These are phyloP conservation scores for Neospora caninum DNA, from an alignment of 169 alveolate species.

Conservation along the genomic window DNA sequence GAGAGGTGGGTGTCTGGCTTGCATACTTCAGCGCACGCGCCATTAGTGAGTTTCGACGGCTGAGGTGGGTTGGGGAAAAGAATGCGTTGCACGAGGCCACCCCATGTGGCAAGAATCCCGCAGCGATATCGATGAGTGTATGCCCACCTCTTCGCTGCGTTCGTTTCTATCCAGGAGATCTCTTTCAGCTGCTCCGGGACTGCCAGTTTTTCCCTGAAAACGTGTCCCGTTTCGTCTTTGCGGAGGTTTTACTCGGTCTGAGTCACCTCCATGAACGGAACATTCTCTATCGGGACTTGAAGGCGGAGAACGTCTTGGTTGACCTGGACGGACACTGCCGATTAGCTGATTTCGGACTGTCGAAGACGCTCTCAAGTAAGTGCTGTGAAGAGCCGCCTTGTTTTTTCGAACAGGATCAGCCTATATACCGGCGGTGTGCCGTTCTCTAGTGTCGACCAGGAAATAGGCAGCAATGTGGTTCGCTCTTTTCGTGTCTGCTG, in stretches of 20 bases:
- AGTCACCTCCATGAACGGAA: slow-evolving; percentile 11
- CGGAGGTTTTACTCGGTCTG: slow-evolving; percentile 47
- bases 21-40: too few relatives aligned
- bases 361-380: slow-evolving; percentile 38
- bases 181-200: slow-evolving; percentile 27
- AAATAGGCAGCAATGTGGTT: too few relatives aligned
- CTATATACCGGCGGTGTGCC: too few relatives aligned
- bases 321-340: slow-evolving; percentile 58
- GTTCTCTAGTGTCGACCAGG: too few relatives aligned
- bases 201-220: slow-evolving; percentile 29
- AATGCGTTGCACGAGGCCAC: too few relatives aligned
- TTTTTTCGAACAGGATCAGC: too few relatives aligned
- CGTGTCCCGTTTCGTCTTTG: slow-evolving; percentile 41
- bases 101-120: too few relatives aligned
- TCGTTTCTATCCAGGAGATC: slow-evolving; percentile 13
- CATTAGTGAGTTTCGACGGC: too few relatives aligned
- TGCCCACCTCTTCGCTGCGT: not conserved
- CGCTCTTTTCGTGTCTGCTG: too few relatives aligned
- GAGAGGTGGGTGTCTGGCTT: too few relatives aligned
- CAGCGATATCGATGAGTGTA: too few relatives aligned
- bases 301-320: slow-evolving; percentile 44
- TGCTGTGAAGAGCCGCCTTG: not conserved
- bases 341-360: slow-evolving; percentile 43
- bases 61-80: too few relatives aligned
- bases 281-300: slow-evolving; percentile 46